Base-by-base conservation (phyloP, 805 yeast genomes). In the Crinitomyces ghanaensis region DNA sequence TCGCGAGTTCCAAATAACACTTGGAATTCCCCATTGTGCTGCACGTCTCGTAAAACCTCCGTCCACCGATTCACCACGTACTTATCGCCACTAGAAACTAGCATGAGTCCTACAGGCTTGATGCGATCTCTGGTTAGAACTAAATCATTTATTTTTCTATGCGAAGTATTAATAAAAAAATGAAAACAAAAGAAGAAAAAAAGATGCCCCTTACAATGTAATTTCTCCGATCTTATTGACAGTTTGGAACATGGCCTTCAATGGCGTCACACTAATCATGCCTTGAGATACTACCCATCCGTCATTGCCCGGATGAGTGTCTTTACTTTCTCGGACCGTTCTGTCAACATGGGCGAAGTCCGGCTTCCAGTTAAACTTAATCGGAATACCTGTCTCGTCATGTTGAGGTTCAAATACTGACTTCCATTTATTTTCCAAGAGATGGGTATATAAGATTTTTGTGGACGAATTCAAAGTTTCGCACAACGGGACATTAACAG, bases 401-500 rank as follows among this genome's bases (percentile, higher is more conserved):
- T 33, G 33, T 4, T 44, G 42, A 17, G 48, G 50, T 29, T 51
- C 56, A 51, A 73, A 82, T 6, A 81, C 67, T 0, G 83, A 66
- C 1, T 68, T 65, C 97, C 97, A 91, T 43, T 65, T 59, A 56
- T 88, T 88, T 36, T 74, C 72, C 50, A 84, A 64, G 31, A 88
- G 72, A n/a, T 93, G 86, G 2, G 93, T 77, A 53, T 70, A 82
- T 37, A 65, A 52, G 24, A 79, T 70, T 46, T 70, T 76, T 1
- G 94, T 79, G 11, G 59, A 40, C 3, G 68, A 66, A n/a, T 63
- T 46, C 31, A 83, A 60, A 5, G 62, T 56, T 2, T 63, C 65
- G n/a, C 62, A 58, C 28, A 91, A 60, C 3, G 98, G 97, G 4
- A 91, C 68, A 51, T 88, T 91, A 19, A 91, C 63, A n/a, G 84